These are phyloP conservation scores for Hypoxylon rickii DNA, from an alignment of 495 filamentous ascomycete genomes.

Conservation along the genomic window DNA sequence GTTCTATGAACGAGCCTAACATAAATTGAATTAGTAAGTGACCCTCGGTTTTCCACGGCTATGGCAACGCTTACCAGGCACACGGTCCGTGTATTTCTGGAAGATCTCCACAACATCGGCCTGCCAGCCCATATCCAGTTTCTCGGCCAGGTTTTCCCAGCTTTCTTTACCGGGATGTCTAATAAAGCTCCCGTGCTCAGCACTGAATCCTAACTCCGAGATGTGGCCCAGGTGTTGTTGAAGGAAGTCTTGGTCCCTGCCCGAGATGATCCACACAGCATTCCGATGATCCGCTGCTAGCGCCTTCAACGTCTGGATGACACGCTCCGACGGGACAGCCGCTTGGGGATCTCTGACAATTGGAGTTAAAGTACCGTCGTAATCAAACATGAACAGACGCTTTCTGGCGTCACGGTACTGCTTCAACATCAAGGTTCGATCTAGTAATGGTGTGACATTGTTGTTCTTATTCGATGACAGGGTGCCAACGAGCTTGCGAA, in stretches of 20 bases:
- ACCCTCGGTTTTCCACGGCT: too few species aligned
- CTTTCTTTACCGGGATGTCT: conserved; percentile 69
- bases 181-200: conserved; percentile 95
- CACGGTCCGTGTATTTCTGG: conserved; percentile 80
- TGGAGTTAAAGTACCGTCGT: conserved; percentile 95
- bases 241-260: conserved; percentile 87
- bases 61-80: conserved; percentile 61
- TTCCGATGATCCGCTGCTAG: conserved; percentile 81
- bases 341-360: conserved; percentile 88
- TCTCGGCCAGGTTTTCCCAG: conserved; percentile 87
- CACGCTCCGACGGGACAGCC: conserved; percentile 82
- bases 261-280: conserved; percentile 96
- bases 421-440: conserved; percentile 67
- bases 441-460: conserved; percentile 79
- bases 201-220: conserved; percentile 79
- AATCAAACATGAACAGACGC: conserved; percentile 96
- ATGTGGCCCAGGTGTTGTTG: conserved; percentile 88
- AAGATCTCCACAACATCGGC: conserved; percentile 78
- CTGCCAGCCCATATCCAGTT: conserved; percentile 87
- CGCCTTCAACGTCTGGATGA: conserved; percentile 75
- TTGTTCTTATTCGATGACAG: conserved; percentile 74
- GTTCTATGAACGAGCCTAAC: conserved; percentile 83
- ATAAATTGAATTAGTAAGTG: conserved; percentile 35
- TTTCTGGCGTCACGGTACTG: conserved; percentile 72
- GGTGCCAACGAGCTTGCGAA: conserved; percentile 75